Conservation (phyloP, 148 eudicot species). For the Persicaria maculosa region DNA sequence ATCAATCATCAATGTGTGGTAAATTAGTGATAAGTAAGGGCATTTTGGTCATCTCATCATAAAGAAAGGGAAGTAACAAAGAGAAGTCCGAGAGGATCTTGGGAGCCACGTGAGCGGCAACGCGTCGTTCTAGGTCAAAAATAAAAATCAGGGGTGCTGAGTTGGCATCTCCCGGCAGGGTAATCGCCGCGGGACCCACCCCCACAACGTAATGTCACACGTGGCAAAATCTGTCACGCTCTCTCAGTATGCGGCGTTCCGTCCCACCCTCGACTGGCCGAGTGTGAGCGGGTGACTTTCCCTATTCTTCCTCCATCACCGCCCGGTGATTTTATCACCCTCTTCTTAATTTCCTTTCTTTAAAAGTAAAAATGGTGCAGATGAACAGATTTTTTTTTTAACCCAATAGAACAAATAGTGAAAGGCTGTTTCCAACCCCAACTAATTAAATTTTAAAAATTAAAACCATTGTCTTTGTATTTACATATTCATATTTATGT, state of each 20-base stretch:
- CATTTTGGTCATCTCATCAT: background rate
- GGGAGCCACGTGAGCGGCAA: background rate
- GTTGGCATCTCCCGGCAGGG: slow-evolving; percentile 8
- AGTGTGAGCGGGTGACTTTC: background rate
- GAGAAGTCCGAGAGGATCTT: background rate
- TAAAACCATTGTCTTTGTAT: too few species aligned
- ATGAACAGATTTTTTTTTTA: background rate
- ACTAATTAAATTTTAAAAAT: too few species aligned
- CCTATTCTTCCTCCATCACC: background rate
- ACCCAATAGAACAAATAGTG: background rate
- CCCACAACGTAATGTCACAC: background rate
- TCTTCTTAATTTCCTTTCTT: background rate
- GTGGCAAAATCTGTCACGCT: slow-evolving; percentile 8
- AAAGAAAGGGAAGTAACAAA: too few species aligned
- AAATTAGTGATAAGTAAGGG: background rate
- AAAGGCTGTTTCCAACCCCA: too few species aligned
- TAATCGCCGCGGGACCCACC: slow-evolving; percentile 2
- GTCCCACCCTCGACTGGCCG: background rate
- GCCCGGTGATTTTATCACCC: background rate
- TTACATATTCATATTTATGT: too few species aligned
- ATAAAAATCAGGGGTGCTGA: slow-evolving; percentile 1
- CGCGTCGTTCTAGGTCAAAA: slow-evolving; percentile 1
- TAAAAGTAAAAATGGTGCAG: background rate
- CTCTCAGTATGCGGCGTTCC: slow-evolving; percentile 11
- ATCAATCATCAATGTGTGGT: too few species aligned